These are phyloP conservation scores for Globisporangium takayamanum DNA, from an alignment of 352 stramenopile species.

Conservation along the genomic window DNA sequence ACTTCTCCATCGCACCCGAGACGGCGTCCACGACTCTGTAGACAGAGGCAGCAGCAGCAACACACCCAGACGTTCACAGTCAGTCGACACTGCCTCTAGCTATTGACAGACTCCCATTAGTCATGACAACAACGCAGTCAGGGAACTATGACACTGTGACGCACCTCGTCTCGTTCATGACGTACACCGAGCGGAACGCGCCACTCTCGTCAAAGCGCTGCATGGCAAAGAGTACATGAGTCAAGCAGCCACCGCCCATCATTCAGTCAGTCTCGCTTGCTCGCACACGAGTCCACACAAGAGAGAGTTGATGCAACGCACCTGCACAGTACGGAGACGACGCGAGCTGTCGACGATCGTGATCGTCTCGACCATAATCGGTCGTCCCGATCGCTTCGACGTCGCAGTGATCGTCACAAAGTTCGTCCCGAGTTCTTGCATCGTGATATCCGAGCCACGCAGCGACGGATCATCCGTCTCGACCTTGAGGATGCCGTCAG, in stretches of 20 bases:
- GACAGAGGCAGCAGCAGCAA: not conserved
- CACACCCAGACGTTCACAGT: too few relatives aligned
- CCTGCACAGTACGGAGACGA: constrained; percentile 75
- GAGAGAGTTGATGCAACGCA: constrained; percentile 1
- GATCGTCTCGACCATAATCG: constrained; percentile 81
- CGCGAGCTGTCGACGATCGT: constrained; percentile 77
- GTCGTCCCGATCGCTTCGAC: constrained; percentile 75
- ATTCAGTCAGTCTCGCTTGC: not conserved
- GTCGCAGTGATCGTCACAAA: constrained; percentile 81
- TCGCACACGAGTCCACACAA: not conserved
- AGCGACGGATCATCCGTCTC: constrained; percentile 79
- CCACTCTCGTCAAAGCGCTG: constrained; percentile 82
- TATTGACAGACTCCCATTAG: not conserved
- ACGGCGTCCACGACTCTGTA: constrained; percentile 75
- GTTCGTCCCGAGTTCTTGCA: constrained; percentile 80
- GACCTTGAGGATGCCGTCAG: constrained; percentile 83
- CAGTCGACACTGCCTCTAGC: not conserved
- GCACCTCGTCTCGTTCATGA: constrained; percentile 80
- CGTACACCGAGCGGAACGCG: constrained; percentile 82
- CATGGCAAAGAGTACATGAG: not conserved
- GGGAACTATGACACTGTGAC: constrained; percentile 2
- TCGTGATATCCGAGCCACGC: constrained; percentile 75
- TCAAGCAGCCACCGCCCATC: too few relatives aligned
- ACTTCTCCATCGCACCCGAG: constrained; percentile 84
- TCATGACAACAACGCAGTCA: not conserved